Evolutionary conservation across 768 basidiomycete genomes (phyloP).

Genomic region (Naganishia antarctica): DNA sequence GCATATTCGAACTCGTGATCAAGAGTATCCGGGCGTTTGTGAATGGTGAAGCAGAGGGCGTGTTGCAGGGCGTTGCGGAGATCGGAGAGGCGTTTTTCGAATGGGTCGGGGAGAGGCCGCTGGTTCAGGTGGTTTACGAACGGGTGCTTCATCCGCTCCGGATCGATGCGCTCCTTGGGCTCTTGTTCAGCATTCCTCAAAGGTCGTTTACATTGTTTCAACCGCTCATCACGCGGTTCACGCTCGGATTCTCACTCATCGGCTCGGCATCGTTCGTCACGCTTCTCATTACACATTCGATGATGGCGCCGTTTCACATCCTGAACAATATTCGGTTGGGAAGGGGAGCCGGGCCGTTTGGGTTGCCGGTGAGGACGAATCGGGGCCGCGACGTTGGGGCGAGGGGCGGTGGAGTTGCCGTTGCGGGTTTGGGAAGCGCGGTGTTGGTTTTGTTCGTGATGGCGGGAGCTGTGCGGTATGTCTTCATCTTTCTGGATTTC

Average conservation of each 20-base stretch:
- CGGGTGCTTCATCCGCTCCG: not conserved
- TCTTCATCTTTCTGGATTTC: not conserved
- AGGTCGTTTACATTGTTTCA: not conserved
- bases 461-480: conserved; percentile 26
- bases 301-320: conserved; percentile 27
- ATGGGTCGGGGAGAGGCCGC: not conserved
- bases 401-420: conserved; percentile 12
- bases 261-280: conserved; percentile 27
- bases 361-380: conserved; percentile 12
- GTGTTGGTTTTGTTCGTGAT: conserved; percentile 25
- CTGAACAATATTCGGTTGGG: conserved; percentile 28
- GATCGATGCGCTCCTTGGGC: not conserved
- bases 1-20: conserved; percentile 27
- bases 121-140: not conserved
- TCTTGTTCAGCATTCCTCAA: not conserved
- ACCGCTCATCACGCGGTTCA: conserved; percentile 24
- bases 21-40: conserved; percentile 26
- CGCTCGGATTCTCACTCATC: conserved; percentile 29
- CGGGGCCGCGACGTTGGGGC: conserved; percentile 5
- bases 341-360: conserved; percentile 23
- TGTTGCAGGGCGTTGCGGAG: not conserved
- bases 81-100: not conserved
- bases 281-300: conserved; percentile 24
- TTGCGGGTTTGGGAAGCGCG: conserved; percentile 22
- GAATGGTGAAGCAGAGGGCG: conserved; percentile 28